Base-by-base conservation (phyloP, 257 asterid species). In the Handroanthus guayacan region DNA sequence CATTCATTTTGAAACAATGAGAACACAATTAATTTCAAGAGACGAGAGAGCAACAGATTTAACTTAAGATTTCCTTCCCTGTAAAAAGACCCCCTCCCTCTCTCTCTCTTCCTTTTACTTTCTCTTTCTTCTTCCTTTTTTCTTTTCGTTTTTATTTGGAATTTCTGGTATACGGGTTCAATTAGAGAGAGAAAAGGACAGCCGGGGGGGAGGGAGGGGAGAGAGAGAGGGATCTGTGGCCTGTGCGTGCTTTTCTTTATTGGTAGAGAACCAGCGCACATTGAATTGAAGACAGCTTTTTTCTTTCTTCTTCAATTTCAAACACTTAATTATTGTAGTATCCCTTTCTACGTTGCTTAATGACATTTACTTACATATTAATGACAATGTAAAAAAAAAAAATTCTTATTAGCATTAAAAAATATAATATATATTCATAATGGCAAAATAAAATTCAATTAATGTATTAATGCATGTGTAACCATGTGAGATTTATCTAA, bases 1-100 rank as follows among this genome's bases (percentile, higher is more conserved):
- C 93, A 55, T 92, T 92, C 97, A 90, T 92, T 60, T 12, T 77
- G 89, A 13, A 76, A 55, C n/a, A 71, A 64, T 25, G 56, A 71
- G 74, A 57, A 72, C 37, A n/a, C 71, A 81, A 65, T 11, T 55
- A 65, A 65, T 66, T 63, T 16, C 51, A 80, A 54, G 81, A 81
- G 80, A 66, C 75, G 81, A 72, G 66, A 65, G 88, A 82, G 47
- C 71, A 71, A 76, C 77, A 54, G 74, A 72, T 75, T 74, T 71
- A 68, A 57, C 67, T 64, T 77, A 69, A 75, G 73, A 78, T 71
- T 72, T 57, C 83, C 81, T 78, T 62, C 83, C 77, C 75, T 47
- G 37, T 18, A 69, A 75, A 76, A 61, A 41, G 56, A 43, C 37
- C 38, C 54, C n/a, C 80, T 31, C 43, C 43, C 41, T 48, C 75